Base-by-base conservation (phyloP, 2,329 filamentous ascomycete species). In the Aspergillus latus region DNA sequence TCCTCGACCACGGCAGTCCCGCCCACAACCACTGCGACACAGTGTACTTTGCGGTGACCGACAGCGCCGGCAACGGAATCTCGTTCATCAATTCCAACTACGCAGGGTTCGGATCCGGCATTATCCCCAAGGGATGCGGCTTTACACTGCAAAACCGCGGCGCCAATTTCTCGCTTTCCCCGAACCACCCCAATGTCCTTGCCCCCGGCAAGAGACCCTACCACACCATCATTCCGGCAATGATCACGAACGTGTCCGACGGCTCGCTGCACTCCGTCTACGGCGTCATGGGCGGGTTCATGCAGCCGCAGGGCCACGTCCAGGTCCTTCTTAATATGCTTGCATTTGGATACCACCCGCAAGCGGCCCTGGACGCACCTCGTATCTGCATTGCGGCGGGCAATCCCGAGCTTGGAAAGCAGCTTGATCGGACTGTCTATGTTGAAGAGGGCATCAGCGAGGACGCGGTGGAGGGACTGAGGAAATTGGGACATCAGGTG, bases 31-130 rank as follows among this genome's bases (percentile, higher is more conserved):
- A 89, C 74, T 89, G 88, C 71, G 94, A 99, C 72, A 97, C 94
- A 0, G 94, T 97, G 29, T 97, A 97, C 78, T 96, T 97, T 69
- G 86, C 88, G 55, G 88, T 88, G 9, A 88, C 92, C 0, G 94
- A 97, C 76, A 74, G 79, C 1, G 78, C 85, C 32, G 94, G 94
- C 52, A 97, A 97, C 74, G 93, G 89, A 34, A 92, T 94, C 52
- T 94, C 89, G 21, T 97, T 97, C 77, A 97, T 97, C 78, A 97
- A 96, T 81, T 92, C 88, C 74, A 95, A 93, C 79, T 97, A 92
- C 75, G 87, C 83, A 54, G 91, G 90, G 0, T 80, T 97, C 72
- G 94, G 94, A 51, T 94, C 91, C 0, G 82, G 79, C 63, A 96
- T 97, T 69, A 85, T 99, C 49, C 93, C 94, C 16, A 77, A 80